Evolutionary conservation across 306 rosid genomes (phyloP), one percentile per base, ranked within the genome.

Genomic region (Vicia sativa): DNA sequence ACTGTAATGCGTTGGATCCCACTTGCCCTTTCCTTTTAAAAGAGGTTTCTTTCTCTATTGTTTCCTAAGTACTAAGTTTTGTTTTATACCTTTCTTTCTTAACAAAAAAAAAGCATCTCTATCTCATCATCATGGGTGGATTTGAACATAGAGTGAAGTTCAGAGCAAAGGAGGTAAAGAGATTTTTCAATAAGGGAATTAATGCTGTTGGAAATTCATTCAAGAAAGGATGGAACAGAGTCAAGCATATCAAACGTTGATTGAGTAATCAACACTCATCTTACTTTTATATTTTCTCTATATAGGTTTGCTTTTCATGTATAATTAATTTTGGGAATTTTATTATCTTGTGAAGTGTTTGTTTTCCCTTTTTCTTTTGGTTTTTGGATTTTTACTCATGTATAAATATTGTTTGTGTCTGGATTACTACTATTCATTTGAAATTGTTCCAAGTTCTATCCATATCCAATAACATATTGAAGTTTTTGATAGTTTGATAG

Each of bases 181-280:
- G 0, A 29, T 49, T 89, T 2, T 58, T 91, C 28, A 77, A 69
- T 70, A 91, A 79, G 66, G 95, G 97, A 0, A 82, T 85, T 34
- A 87, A 60, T 80, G 21, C 84, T 44, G 95, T 89, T 0, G 88
- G 91, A 38, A 53, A 85, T n/a, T 77, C 97, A 11, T 87, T 87
- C 87, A 91, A 79, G 86, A 91, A 85, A 73, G 91, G 97, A 1
- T 89, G 96, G 97, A 4, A 11, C 67, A 91, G 80, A 79, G 79
- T 91, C 65, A 88, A 67, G 89, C 74, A 85, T 44, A 45, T 83
- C 55, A 87, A 77, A 55, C 6, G 29, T 3, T 21, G 18, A 18
- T 8, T 5, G 6, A 44, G 14, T 11, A 41, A 41, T 12, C 5
- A 11, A 11, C 6, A 31, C 37, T 31, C 37, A 31, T 8, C 37